These are phyloP conservation scores for Mycotypha africana DNA, from an alignment of 371 early-diverging fungal species.

Conservation along the genomic window DNA sequence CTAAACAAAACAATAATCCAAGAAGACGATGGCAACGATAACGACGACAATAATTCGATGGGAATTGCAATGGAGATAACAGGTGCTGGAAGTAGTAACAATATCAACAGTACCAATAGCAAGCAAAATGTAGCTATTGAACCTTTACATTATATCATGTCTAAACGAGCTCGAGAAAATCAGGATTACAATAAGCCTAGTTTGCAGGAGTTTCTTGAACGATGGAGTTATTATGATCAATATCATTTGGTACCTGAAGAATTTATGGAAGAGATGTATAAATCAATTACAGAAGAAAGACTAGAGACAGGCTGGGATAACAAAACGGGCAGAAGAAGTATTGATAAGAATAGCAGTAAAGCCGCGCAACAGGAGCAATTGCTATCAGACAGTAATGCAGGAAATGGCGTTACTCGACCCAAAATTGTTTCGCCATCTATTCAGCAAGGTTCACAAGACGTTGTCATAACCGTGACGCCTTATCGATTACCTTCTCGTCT, in stretches of 20 bases:
- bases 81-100: conserved; percentile 1
- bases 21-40: no score
- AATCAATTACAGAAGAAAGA: conserved; percentile 43
- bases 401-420: conserved; percentile 10
- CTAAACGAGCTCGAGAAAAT: conserved; percentile 24
- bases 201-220: conserved; percentile 33
- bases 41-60: no score
- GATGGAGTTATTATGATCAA: conserved; percentile 44
- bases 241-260: conserved; percentile 38
- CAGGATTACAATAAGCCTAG: conserved; percentile 16
- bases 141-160: conserved; percentile 39
- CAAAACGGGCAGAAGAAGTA: conserved; percentile 10
- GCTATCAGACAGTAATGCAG: no score
- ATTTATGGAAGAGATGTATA: conserved; percentile 47
- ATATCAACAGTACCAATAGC: not conserved
- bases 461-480: conserved; percentile 34
- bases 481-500: conserved; percentile 56
- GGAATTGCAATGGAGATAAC: no score
- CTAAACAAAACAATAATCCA: no score
- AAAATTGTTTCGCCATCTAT: conserved; percentile 15
- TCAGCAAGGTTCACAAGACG: conserved; percentile 21
- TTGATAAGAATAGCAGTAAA: not conserved
- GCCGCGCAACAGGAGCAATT: no score
- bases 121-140: conserved; percentile 30
- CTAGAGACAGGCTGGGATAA: conserved; percentile 57